Evolutionary conservation across 148 eudicot species (phyloP), one percentile per base, ranked within the genome.

Genomic region (Bassia scoparia): DNA sequence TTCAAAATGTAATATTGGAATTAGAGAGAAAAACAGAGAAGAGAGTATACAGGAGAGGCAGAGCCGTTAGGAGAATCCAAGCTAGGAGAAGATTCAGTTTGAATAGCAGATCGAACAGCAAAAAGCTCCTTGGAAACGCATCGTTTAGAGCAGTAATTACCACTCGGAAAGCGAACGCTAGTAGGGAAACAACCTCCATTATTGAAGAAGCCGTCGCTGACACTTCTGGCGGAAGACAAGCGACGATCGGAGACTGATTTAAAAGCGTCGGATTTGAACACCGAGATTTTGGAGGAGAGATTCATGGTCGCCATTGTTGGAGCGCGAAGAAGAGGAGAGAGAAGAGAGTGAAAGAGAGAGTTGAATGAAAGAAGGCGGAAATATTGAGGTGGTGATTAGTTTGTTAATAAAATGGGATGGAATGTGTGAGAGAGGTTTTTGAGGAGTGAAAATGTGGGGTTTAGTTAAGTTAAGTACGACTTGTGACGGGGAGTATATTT

Each of bases 11-110:
- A n/a, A 54, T 55, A 8, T 52, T 41, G 46, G 46, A n/a, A 26
- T 24, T 17, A 3, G 1, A 8, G 14, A 66, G 21, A 41, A 0
- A 15, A 3, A 48, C 10, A 37, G 10, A 52, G 26, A 12, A 27
- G 31, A 11, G 3, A 15, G 14, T 83, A 74, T 27, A 89, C 93
- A 67, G 86, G 52, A 70, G 60, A 29, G 18, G 80, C 6, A 49
- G 89, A 80, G 31, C 89, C 89, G 35, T 88, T 84, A 3, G 76
- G 54, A 23, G 86, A 77, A 50, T 78, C 30, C 29, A 81, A 63
- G 21, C 68, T 48, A 49, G 77, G 33, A 8, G 43, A 13, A 43
- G 65, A 72, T 52, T 84, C 86, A 62, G 78, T 53, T 41, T 78
- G 61, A 62, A 71, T 83, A 61, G 80, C 83, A 12, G 89, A 83